Evolutionary conservation across 2,329 filamentous ascomycete genomes (phyloP).

Genomic region (Fusarium sororula): DNA sequence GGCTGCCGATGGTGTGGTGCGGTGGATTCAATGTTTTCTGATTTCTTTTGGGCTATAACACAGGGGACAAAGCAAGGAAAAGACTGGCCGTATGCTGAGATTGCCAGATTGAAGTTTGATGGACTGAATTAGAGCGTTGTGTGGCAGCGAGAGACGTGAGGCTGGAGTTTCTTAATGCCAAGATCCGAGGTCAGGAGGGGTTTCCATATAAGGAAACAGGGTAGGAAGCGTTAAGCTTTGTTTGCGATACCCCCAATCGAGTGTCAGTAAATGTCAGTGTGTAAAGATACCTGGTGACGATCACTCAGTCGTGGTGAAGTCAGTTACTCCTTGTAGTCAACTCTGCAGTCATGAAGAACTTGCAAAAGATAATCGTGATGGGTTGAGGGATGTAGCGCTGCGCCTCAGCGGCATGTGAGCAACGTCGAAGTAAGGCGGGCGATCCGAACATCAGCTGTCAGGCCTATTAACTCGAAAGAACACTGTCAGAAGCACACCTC

Average conservation of each 20-base stretch:
- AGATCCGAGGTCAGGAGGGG: constrained; percentile 27
- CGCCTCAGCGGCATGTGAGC: constrained; percentile 26
- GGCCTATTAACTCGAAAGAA: not conserved
- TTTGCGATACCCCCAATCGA: not conserved
- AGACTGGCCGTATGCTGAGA: not conserved
- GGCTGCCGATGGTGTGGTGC: not conserved
- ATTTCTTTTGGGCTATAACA: not conserved
- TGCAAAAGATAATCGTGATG: not conserved
- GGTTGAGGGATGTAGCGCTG: constrained; percentile 5
- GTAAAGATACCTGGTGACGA: not conserved
- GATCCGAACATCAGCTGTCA: not conserved
- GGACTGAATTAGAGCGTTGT: not conserved
- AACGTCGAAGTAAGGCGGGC: constrained; percentile 4
- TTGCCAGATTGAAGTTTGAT: not conserved
- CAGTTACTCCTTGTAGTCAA: not conserved
- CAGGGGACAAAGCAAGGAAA: not conserved
- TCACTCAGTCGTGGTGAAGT: not conserved
- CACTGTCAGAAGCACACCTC: not conserved
- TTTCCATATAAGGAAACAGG: not conserved
- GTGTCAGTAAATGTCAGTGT: not conserved
- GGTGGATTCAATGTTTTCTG: not conserved
- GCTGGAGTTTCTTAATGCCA: constrained; percentile 21
- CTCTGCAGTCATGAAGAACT: not conserved
- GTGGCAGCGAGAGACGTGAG: constrained; percentile 13
- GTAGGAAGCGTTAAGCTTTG: not conserved